Evolutionary conservation across 1,284 basidiomycete genomes (phyloP), one percentile per base, ranked within the genome.

Genomic region (Afroboletus lepidellus): DNA sequence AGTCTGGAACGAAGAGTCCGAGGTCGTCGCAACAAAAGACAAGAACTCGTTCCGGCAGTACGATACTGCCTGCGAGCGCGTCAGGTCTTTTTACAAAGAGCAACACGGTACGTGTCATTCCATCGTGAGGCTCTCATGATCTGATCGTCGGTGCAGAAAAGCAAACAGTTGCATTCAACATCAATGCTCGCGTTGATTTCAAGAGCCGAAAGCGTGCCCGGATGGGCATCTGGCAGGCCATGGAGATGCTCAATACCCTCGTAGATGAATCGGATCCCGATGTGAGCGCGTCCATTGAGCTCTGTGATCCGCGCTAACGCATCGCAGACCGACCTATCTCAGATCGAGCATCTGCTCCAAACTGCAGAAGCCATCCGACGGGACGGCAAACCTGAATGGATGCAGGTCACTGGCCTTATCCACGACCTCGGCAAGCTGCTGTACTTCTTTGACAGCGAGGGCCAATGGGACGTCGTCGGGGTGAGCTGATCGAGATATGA

Each of bases 391-490:
- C 91, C 92, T 2, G 88, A 91, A 52, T 91, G 88, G 88, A 90
- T 91, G 88, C 91, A 94, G 74, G 83, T 94, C 53, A 85, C 90
- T 18, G 93, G 93, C 2, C 80, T 96, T 20, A 81, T 94, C 32
- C 92, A 94, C 62, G 92, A 94, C 69, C 82, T 94, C 50, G 92
- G 92, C 51, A 94, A 94, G 67, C 78, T 94, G 8, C 72, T 94
- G 15, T 82, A 83, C 68, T 78, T 94, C 60, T 92, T 92, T 69
- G 90, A 87, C 13, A 87, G 88, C 3, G 76, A 90, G 44, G 91
- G 92, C 6, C 92, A 94, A 71, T 95, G 92, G 93, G 92, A 94
- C 58, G 92, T 94, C 46, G 92, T 94, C 32, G 92, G 88, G 48
- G 86, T 88, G 69, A 66, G 15, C 50, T 48, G 46, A 39, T 21